Conservation (phyloP, 1,284 basidiomycete species). For the Ganoderma meredithae region DNA sequence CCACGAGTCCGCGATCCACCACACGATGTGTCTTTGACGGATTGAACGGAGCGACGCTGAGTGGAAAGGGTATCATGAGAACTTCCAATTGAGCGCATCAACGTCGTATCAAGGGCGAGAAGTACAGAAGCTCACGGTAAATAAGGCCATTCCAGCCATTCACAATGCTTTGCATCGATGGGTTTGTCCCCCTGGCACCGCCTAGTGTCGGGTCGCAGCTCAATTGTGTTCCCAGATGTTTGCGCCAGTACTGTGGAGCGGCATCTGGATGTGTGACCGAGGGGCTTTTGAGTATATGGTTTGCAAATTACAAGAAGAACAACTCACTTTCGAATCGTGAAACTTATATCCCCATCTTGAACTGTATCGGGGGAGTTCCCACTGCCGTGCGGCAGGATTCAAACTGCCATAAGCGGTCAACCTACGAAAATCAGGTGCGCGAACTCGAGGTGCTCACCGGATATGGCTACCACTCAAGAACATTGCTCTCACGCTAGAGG, state of each 20-base stretch:
- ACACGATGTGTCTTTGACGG: not conserved
- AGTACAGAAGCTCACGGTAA: not conserved
- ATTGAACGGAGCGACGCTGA: conserved; percentile 8
- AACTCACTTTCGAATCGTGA: not conserved
- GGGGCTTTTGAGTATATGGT: not conserved
- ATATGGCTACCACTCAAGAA: conserved; percentile 2
- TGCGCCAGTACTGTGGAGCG: not conserved
- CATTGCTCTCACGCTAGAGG: not conserved
- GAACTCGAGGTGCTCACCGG: not conserved
- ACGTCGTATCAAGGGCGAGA: not conserved
- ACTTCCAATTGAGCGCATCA: not conserved
- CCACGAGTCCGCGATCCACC: conserved; percentile 6
- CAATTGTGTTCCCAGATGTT: not conserved
- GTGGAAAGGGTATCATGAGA: conserved; percentile 3
- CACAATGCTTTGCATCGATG: not conserved
- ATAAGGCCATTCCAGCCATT: not conserved
- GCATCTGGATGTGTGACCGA: not conserved
- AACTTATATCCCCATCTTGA: not conserved
- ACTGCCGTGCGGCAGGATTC: not conserved
- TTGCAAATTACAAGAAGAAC: not conserved
- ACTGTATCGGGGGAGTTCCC: not conserved
- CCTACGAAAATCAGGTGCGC: conserved; percentile 1
- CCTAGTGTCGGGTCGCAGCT: no score
- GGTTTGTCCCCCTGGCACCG: not conserved
- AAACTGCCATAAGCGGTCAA: not conserved